Conservation (phyloP, 805 yeast species). For the Candida fluviatilis region DNA sequence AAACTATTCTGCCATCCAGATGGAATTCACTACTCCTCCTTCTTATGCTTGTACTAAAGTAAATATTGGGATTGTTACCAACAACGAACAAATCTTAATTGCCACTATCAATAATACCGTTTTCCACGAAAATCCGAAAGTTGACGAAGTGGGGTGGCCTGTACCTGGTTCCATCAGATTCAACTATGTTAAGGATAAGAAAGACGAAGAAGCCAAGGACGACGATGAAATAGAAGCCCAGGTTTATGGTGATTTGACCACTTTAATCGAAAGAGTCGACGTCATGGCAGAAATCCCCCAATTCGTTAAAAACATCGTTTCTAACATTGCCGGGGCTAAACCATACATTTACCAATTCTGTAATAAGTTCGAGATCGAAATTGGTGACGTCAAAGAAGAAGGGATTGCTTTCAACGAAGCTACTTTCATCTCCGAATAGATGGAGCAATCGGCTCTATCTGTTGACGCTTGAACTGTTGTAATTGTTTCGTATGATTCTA, state of each 20-base stretch:
- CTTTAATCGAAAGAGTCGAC: constrained; percentile 84
- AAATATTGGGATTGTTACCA: constrained; percentile 69
- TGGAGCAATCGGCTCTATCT: not conserved
- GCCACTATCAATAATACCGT: constrained; percentile 66
- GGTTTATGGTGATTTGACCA: constrained; percentile 57
- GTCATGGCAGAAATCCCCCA: constrained; percentile 96
- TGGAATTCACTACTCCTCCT: constrained; percentile 94
- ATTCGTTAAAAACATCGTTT: constrained; percentile 87
- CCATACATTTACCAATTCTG: constrained; percentile 95
- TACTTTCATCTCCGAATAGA: constrained; percentile 60
- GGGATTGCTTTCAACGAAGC: constrained; percentile 77
- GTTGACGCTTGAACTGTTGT: not conserved
- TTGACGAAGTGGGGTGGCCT: constrained; percentile 89
- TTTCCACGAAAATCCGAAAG: constrained; percentile 47
- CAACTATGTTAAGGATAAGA: constrained; percentile 41
- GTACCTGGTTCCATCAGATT: constrained; percentile 70
- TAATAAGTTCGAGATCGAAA: constrained; percentile 52
- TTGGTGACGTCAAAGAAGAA: constrained; percentile 44
- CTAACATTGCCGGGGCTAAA: constrained; percentile 92
- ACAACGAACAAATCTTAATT: constrained; percentile 55
- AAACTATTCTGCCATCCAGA: constrained; percentile 68
- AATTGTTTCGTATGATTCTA: too few relatives aligned
- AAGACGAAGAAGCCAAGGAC: constrained; percentile 39
- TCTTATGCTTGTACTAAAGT: constrained; percentile 84
- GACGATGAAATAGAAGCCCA: constrained; percentile 41